Evolutionary conservation across 352 stramenopile genomes (phyloP), one percentile per base, ranked within the genome.

Genomic region (Phytophthora colocasiae): DNA sequence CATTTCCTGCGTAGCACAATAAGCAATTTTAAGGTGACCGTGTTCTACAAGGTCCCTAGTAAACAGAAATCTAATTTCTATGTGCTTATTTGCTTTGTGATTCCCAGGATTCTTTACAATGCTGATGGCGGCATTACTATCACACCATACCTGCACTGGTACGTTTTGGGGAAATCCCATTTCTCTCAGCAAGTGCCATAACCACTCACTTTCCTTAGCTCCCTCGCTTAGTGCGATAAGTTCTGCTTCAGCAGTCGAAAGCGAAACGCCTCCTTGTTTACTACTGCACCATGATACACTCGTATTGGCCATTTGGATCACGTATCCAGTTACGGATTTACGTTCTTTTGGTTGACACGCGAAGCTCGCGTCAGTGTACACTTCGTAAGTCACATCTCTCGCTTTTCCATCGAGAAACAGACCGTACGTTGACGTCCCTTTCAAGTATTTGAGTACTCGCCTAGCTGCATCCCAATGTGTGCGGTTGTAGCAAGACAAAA

Each of bases 21-120:
- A 63, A 0, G 17, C 36, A 22, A 63, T 52, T 10, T 58, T 47
- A 5, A 63, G 24, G 4, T 52, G 31, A 27, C 53, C 46, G 2
- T 27, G 17, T 34, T 58, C 52, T 5, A 62, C 43, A 2, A 73
- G 24, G 26, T 66, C 40, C 31, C 53, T 47, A 6, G 52, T 69
- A 24, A 73, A 69, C 0, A 69, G 24, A 58, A 48, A 62, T 29
- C 41, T 17, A 26, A 67, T 73, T n/a, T 73, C 53, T 54, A 73
- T 63, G 15, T 64, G 51, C 43, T 72, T 63, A n/a, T 48, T 72
- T 0, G 53, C 49, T 55, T 72, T 72, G 8, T 48, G 31, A n/a
- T 63, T 63, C 4, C 44, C 32, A 24, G 43, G 14, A 31, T 49
- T 48, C 34, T 54, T 54, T 3, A 54, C 55, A 31, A 54, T 63